These are phyloP conservation scores for Ceratobasidium papillatum DNA, from an alignment of 1,284 basidiomycete genomes.

Conservation along the genomic window DNA sequence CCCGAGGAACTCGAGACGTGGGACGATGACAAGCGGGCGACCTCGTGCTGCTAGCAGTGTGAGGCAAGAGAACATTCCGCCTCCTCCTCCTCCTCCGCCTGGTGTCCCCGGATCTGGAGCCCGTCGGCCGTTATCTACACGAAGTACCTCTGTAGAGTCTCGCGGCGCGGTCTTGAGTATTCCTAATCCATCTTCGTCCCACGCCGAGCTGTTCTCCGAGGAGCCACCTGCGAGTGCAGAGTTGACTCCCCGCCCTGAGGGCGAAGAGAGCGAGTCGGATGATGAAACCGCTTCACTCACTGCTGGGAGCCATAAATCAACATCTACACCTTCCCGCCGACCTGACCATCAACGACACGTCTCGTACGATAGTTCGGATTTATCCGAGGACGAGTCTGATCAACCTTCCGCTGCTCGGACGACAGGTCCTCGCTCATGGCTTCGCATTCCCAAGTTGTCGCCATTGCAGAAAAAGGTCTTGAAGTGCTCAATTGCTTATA, in stretches of 20 bases:
- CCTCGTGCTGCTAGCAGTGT: slow-evolving; percentile 49
- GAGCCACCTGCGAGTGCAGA: slow-evolving; percentile 4
- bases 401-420: not conserved
- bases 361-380: not conserved
- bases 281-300: slow-evolving; percentile 3
- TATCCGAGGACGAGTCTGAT: slow-evolving; percentile 27
- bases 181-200: not conserved
- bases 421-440: not conserved
- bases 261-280: slow-evolving; percentile 15
- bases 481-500: slow-evolving; percentile 93
- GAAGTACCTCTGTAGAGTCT: slow-evolving; percentile 28
- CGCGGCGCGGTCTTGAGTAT: slow-evolving; percentile 1
- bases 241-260: not conserved
- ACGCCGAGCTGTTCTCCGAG: not conserved
- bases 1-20: slow-evolving; percentile 8
- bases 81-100: slow-evolving; percentile 42
- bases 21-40: slow-evolving; percentile 20
- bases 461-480: slow-evolving; percentile 75
- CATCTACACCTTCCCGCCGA: not conserved
- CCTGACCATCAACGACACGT: not conserved
- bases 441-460: slow-evolving; percentile 56
- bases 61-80: slow-evolving; percentile 41
- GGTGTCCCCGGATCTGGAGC: slow-evolving; percentile 44
- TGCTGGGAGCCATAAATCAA: slow-evolving; percentile 5
- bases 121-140: slow-evolving; percentile 18